A percentile compares a stretch with the other conserved stretches of the same genome.
These are phyloP conservation scores for Xerocomus potaroensis DNA, from an alignment of 768 basidiomycete species.

Conservation along the genomic window DNA sequence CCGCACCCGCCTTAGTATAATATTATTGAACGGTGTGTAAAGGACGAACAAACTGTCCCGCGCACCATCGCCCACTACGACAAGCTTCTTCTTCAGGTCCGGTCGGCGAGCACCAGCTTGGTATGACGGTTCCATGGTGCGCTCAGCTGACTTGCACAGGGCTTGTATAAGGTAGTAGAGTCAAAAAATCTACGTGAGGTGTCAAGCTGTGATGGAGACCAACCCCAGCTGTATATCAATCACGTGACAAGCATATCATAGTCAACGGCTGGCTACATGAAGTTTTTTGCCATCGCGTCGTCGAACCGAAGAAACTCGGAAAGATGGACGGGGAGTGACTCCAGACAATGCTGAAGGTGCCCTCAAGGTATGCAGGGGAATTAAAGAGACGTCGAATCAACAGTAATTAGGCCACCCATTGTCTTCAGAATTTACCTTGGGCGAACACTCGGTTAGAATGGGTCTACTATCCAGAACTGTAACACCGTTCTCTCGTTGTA, in stretches of 20 bases:
- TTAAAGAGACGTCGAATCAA: neutral
- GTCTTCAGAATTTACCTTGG: too few relatives aligned
- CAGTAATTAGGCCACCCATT: neutral
- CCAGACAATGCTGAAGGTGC: too few relatives aligned
- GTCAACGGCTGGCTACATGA: too few relatives aligned
- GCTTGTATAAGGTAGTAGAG: neutral
- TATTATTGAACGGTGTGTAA: constrained; percentile 24
- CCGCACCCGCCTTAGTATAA: constrained; percentile 67
- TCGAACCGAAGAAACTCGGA: neutral
- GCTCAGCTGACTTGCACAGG: neutral
- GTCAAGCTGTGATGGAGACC: neutral
- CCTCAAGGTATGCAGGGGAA: too few relatives aligned
- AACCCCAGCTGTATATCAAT: constrained; percentile 1
- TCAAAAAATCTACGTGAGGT: constrained; percentile 3
- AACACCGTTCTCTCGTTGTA: neutral
- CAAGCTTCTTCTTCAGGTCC: constrained; percentile 82
- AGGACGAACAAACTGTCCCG: constrained; percentile 28
- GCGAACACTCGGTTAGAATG: too few relatives aligned
- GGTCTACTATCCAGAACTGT: too few relatives aligned
- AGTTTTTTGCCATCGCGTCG: too few relatives aligned
- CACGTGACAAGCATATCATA: constrained; percentile 13
- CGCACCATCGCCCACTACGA: constrained; percentile 85
- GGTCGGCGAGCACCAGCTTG: constrained; percentile 47
- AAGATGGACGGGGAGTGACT: neutral
- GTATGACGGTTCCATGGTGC: constrained; percentile 24